A percentile compares a stretch with the other conserved stretches of the same genome.
These are phyloP conservation scores for Vaccinium corymbosum DNA, from an alignment of 148 eudicot genomes.

Conservation along the genomic window DNA sequence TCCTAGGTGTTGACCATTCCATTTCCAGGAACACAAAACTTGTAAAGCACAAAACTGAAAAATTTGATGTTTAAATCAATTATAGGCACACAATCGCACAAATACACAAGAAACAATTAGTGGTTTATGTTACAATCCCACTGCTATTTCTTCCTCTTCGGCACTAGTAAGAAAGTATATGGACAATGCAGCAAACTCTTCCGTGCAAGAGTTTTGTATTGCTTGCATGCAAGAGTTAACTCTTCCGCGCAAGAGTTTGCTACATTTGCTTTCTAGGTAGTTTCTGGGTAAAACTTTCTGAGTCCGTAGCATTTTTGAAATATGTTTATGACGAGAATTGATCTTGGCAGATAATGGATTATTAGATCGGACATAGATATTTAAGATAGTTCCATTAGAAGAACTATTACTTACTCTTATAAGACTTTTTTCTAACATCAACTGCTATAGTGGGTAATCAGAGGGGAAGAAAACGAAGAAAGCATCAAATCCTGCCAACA, in stretches of 20 bases:
- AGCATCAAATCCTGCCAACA: not conserved
- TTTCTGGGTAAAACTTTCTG: no score
- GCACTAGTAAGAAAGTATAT: not conserved
- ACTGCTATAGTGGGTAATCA: not conserved
- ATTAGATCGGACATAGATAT: not conserved
- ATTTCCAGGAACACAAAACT: not conserved
- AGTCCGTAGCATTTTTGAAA: no score
- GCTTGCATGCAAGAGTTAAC: no score
- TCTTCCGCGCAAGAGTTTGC: no score
- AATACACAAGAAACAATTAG: not conserved
- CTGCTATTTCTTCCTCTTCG: not conserved
- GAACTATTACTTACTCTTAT: not conserved
- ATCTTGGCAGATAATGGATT: not conserved
- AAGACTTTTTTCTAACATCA: not conserved
- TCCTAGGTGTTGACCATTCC: not conserved
- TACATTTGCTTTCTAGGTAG: no score
- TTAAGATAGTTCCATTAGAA: not conserved
- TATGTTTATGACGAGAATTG: not conserved
- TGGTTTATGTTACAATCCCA: not conserved
- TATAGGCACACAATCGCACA: not conserved
- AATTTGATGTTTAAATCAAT: not conserved
- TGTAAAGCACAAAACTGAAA: not conserved
- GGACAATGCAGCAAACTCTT: no score
- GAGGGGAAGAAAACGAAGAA: not conserved
- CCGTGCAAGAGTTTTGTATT: no score